These are phyloP conservation scores for Lichtheimia ornata DNA, from an alignment of 371 early-diverging fungal genomes.

Conservation along the genomic window DNA sequence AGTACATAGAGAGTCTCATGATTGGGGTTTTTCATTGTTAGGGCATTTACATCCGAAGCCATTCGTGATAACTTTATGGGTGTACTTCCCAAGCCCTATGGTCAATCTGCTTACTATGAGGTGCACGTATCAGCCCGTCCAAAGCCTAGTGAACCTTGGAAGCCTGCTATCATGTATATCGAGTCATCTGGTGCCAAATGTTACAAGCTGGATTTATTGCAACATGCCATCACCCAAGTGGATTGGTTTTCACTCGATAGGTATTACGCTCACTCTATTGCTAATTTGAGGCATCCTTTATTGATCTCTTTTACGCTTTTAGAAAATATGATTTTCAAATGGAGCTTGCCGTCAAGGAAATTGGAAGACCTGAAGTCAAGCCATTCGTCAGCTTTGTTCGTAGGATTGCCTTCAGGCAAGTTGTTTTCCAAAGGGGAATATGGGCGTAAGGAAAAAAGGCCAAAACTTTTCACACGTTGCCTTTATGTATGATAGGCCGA, in stretches of 20 bases:
- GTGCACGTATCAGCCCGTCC: slow-evolving; percentile 41
- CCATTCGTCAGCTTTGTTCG: slow-evolving; percentile 47
- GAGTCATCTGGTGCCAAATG: slow-evolving; percentile 28
- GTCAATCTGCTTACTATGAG: slow-evolving; percentile 32
- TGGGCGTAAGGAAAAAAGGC: no score
- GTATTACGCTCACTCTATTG: slow-evolving; percentile 18
- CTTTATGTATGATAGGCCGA: neutral
- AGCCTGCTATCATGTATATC: slow-evolving; percentile 27
- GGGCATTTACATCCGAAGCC: slow-evolving; percentile 27
- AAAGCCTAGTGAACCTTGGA: slow-evolving; percentile 21
- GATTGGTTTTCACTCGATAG: slow-evolving; percentile 44
- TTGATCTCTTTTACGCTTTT: neutral
- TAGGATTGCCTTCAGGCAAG: slow-evolving; percentile 40
- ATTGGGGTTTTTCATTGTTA: slow-evolving; percentile 5
- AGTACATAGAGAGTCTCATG: no score
- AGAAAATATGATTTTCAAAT: slow-evolving; percentile 48
- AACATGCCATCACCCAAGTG: slow-evolving; percentile 27
- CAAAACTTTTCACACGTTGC: neutral
- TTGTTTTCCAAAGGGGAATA: neutral
- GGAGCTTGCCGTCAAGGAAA: slow-evolving; percentile 21
- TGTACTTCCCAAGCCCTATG: slow-evolving; percentile 9
- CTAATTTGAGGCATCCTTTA: neutral
- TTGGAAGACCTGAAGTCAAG: slow-evolving; percentile 34
- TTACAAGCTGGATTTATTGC: slow-evolving; percentile 29
- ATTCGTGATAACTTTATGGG: slow-evolving; percentile 5